phyloP scores from a whole-genome alignment of 257 asterid species.

The Buddleja alternifolia region DNA sequence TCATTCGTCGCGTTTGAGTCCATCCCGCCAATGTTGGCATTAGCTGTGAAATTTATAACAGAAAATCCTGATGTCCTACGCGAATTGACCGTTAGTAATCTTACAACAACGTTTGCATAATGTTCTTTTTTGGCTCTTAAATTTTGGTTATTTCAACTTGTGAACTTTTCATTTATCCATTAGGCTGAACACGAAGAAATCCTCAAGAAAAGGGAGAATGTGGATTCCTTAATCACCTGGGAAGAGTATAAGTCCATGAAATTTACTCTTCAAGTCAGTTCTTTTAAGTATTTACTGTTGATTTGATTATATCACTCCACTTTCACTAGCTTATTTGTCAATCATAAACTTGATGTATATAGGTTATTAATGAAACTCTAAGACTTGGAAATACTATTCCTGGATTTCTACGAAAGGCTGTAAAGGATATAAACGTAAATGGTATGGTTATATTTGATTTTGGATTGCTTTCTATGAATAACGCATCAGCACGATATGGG shows the following conservation, averaged over 20 bases:
- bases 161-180: not conserved
- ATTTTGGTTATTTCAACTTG: not conserved
- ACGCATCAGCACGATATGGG: not conserved
- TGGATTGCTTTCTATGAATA: not conserved
- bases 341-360: not conserved
- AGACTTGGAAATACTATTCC: slow-evolving; percentile 32
- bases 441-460: slow-evolving; percentile 10
- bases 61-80: slow-evolving; percentile 26
- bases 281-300: not conserved
- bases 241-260: slow-evolving; percentile 43
- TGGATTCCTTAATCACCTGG: slow-evolving; percentile 27
- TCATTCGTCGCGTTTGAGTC: slow-evolving; percentile 20
- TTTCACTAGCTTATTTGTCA: no score
- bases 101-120: not conserved
- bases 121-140: not conserved
- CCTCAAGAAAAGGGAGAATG: slow-evolving; percentile 20
- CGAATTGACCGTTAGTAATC: slow-evolving; percentile 26
- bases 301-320: no score
- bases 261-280: slow-evolving; percentile 35
- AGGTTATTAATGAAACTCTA: slow-evolving; percentile 40
- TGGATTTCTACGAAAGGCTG: slow-evolving; percentile 34
- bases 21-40: slow-evolving; percentile 12
- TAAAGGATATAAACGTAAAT: slow-evolving; percentile 32
- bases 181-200: slow-evolving; percentile 42
- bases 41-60: slow-evolving; percentile 28